A percentile compares a stretch with the other conserved stretches of the same genome.
Conservation (phyloP, 2,329 filamentous ascomycete species). For the Fusarium camptoceras region DNA sequence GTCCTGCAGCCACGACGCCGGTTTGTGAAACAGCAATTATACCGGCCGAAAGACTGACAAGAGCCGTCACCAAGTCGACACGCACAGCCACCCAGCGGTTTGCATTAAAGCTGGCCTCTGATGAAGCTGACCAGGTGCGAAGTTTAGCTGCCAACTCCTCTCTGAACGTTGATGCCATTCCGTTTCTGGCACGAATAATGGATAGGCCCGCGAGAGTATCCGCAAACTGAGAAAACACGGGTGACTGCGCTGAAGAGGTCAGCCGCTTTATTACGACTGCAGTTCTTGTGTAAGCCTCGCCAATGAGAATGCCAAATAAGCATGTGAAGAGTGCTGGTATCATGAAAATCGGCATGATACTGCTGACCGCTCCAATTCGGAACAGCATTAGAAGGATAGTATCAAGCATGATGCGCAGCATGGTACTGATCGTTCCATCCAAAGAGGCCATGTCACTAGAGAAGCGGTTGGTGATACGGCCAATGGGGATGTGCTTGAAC, state of each 20-base stretch:
- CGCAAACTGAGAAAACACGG: slow-evolving; percentile 68
- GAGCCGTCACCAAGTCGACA: slow-evolving; percentile 65
- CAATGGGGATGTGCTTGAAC: slow-evolving; percentile 66
- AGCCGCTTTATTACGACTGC: slow-evolving; percentile 61
- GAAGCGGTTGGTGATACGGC: slow-evolving; percentile 67
- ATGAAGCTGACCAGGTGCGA: slow-evolving; percentile 58
- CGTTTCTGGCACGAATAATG: slow-evolving; percentile 63
- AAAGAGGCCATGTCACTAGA: slow-evolving; percentile 68
- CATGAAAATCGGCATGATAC: slow-evolving; percentile 65
- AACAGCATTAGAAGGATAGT: slow-evolving; percentile 57
- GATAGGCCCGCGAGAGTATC: slow-evolving; percentile 63
- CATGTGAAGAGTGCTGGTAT: slow-evolving; percentile 60
- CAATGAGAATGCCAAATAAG: slow-evolving; percentile 58
- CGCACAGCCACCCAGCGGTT: slow-evolving; percentile 69
- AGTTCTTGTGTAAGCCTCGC: slow-evolving; percentile 64
- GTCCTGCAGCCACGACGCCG: slow-evolving; percentile 60
- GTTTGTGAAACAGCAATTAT: slow-evolving; percentile 63
- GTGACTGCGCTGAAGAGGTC: slow-evolving; percentile 61
- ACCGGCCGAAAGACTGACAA: slow-evolving; percentile 64
- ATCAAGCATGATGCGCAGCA: slow-evolving; percentile 59
- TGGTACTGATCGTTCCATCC: slow-evolving; percentile 60
- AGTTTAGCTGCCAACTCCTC: slow-evolving; percentile 63
- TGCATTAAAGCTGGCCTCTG: slow-evolving; percentile 65
- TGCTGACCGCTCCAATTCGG: slow-evolving; percentile 60
- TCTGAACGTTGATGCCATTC: slow-evolving; percentile 61